A percentile compares a stretch with the other conserved stretches of the same genome.
Conservation (phyloP, 129 eudicot genomes). For the Flaveria sonorensis region DNA sequence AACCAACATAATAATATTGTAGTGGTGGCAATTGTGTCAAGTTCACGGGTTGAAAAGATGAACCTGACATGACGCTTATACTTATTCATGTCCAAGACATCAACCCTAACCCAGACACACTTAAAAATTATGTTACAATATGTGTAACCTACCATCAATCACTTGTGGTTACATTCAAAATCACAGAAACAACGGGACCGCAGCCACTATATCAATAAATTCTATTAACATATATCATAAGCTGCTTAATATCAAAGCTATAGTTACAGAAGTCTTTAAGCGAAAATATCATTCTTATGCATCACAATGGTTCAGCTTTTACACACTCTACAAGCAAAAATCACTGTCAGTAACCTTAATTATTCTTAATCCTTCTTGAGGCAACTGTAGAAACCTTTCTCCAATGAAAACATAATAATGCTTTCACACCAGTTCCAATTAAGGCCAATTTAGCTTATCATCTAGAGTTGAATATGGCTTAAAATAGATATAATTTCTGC, state of each 20-base stretch:
- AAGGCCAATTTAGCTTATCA: conserved; percentile 8
- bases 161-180: not conserved
- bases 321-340: too few relatives aligned
- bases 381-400: conserved; percentile 4
- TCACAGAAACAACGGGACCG: not conserved
- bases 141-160: not conserved
- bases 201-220: not conserved
- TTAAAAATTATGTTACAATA: not conserved
- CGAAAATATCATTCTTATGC: not conserved
- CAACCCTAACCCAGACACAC: not conserved
- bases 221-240: too few relatives aligned
- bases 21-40: not conserved
- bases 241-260: not conserved
- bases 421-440: conserved; percentile 14
- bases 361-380: conserved; percentile 2
- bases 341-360: not conserved
- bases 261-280: not conserved
- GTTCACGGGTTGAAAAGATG: not conserved
- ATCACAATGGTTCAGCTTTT: not conserved
- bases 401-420: not conserved
- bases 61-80: not conserved
- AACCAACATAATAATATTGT: not conserved
- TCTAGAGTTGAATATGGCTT: not conserved
- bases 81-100: too few relatives aligned
- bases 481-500: not conserved